Evolutionary conservation across 306 rosid genomes (phyloP), one percentile per base, ranked within the genome.

Genomic region (Urtica urens): DNA sequence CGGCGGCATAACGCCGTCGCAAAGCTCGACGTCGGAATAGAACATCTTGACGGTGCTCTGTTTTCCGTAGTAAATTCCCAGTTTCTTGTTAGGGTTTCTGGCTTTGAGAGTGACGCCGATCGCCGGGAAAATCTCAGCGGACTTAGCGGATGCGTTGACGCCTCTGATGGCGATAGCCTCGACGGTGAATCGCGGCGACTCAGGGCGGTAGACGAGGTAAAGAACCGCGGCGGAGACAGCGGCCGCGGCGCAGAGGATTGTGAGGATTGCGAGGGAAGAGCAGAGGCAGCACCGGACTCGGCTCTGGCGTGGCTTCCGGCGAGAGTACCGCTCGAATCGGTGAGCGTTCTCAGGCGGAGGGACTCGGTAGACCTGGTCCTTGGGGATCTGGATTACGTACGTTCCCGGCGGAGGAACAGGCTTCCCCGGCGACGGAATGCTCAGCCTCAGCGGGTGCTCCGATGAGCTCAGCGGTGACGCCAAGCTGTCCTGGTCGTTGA

Each of bases 341-440:
- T 49, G 38, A 2, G 93, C 71, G 23, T 83, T 83, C 51, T 80
- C 93, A 4, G 77, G 87, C 6, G 92, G 94, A 7, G 94, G 96
- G 15, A 80, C 69, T 33, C 93, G 92, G 74, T 77, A 80, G 57
- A 79, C 67, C 53, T 70, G 79, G 60, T 87, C 92, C 62, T 75
- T 87, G 10, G 96, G 96, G 42, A 82, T 64, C 49, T 75, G 58
- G 55, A 87, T 65, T 55, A 79, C 71, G 67, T 79, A 79, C 35
- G 87, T 77, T n/a, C 78, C 80, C 0, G 83, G 57, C 6, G 62
- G 67, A 20, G 83, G 80, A n/a, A 60, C 59, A 0, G 80, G 75
- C 53, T 57, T 72, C 15, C 45, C 76, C 3, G 66, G 54, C 0
- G 62, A 53, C 0, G 59, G 51, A 8, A 31, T 23, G 23, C 34